These are phyloP conservation scores for Dittrichia graveolens DNA, from an alignment of 129 eudicot genomes.

Conservation along the genomic window DNA sequence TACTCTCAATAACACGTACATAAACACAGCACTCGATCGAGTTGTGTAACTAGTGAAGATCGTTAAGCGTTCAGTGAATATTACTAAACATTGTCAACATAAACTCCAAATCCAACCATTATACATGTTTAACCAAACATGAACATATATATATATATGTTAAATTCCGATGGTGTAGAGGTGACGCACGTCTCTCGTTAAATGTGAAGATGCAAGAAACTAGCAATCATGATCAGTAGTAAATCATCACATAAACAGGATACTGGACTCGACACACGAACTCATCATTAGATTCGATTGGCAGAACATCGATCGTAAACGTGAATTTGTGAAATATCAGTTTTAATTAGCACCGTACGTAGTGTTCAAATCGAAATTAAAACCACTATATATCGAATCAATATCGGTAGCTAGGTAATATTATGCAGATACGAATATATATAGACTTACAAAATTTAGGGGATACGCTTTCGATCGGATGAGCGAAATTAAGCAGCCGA, in stretches of 20 bases:
- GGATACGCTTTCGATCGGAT: not conserved
- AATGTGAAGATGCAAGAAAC: not conserved
- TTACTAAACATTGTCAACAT: not conserved
- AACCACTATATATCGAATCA: not conserved
- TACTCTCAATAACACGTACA: not conserved
- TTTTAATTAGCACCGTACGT: not conserved
- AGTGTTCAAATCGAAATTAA: not conserved
- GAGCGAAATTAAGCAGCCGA: not conserved
- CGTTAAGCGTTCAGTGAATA: not conserved
- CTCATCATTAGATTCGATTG: not conserved
- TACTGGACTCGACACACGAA: not conserved
- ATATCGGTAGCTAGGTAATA: not conserved
- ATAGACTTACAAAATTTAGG: slow-evolving; percentile 18
- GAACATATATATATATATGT: no score
- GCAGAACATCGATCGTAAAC: not conserved
- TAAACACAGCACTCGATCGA: slow-evolving; percentile 8
- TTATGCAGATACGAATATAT: slow-evolving; percentile 12
- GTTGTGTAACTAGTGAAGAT: slow-evolving; percentile 5
- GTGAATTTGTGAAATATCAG: not conserved
- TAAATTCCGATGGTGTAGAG: not conserved
- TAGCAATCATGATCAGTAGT: slow-evolving; percentile 9
- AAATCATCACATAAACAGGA: not conserved
- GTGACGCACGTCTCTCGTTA: not conserved
- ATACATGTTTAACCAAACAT: not conserved
- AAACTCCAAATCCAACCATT: not conserved